phyloP scores from a whole-genome alignment of 2,329 filamentous ascomycete genomes.

The Neopestalotiopsis sp. region DNA sequence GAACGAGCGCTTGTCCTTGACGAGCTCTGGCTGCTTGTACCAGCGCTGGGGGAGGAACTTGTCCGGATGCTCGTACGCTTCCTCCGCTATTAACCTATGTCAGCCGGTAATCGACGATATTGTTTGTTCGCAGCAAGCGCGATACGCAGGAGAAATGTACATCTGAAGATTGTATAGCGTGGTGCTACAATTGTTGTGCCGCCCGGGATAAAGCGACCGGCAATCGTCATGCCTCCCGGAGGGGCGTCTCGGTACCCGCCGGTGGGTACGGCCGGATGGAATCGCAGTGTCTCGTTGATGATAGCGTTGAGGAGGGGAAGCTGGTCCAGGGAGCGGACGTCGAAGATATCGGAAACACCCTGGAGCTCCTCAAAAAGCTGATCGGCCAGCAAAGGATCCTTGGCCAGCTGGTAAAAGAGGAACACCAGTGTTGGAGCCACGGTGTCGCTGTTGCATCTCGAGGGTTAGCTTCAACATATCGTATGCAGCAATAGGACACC shows the following conservation, averaged over 20 bases:
- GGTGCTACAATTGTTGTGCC: slow-evolving; percentile 21
- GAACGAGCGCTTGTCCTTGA: slow-evolving; percentile 7
- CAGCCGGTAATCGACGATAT: too few species aligned
- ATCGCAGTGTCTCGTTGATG: slow-evolving; percentile 22
- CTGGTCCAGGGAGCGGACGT: neutral
- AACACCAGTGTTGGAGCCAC: neutral
- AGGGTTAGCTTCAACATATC: neutral
- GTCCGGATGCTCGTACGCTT: slow-evolving; percentile 19
- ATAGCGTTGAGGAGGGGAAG: slow-evolving; percentile 19
- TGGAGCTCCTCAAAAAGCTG: slow-evolving; percentile 2
- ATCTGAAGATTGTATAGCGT: slow-evolving; percentile 20
- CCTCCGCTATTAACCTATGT: slow-evolving; percentile 15
- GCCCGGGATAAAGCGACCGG: slow-evolving; percentile 20
- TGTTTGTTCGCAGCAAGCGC: neutral
- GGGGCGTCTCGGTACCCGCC: slow-evolving; percentile 18
- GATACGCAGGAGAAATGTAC: slow-evolving; percentile 15
- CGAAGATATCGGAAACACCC: neutral
- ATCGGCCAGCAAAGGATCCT: neutral
- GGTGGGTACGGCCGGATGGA: slow-evolving; percentile 20
- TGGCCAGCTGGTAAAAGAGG: slow-evolving; percentile 4
- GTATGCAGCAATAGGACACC: neutral
- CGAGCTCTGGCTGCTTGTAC: slow-evolving; percentile 21
- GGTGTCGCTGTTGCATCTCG: neutral
- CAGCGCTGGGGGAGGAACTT: slow-evolving; percentile 25
- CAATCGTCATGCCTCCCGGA: slow-evolving; percentile 17